Evolutionary conservation across 1,139 yeast species (phyloP).

Genomic region (Protomyces macrosporus): DNA sequence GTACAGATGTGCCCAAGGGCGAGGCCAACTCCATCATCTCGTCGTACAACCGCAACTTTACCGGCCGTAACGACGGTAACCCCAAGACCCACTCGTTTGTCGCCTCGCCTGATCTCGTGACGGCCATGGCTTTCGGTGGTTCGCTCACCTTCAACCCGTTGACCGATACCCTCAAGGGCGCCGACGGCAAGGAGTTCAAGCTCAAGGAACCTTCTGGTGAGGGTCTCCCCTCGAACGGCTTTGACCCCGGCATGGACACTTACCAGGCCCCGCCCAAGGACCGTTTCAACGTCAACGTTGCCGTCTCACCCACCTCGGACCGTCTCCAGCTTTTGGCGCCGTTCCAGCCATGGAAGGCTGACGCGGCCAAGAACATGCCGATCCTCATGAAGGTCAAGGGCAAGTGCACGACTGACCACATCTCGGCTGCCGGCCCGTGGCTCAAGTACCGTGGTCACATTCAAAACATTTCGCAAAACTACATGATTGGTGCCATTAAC

Average conservation of each 20-base stretch:
- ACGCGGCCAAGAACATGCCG: slow-evolving; percentile 84
- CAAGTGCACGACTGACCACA: slow-evolving; percentile 98
- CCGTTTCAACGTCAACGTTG: slow-evolving; percentile 67
- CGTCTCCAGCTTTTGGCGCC: slow-evolving; percentile 88
- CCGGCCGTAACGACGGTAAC: slow-evolving; percentile 98
- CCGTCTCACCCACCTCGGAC: slow-evolving; percentile 78
- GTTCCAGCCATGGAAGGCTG: slow-evolving; percentile 92
- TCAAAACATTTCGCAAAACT: slow-evolving; percentile 97
- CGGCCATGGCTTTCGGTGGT: slow-evolving; percentile 95
- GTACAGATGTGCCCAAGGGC: slow-evolving; percentile 95
- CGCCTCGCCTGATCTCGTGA: slow-evolving; percentile 95
- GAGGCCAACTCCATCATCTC: slow-evolving; percentile 97
- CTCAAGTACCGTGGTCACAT: slow-evolving; percentile 99
- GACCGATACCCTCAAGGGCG: slow-evolving; percentile 88
- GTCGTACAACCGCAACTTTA: slow-evolving; percentile 98
- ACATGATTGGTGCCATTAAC: slow-evolving; percentile 99
- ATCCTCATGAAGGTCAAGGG: slow-evolving; percentile 94
- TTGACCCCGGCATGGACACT: slow-evolving; percentile 91
- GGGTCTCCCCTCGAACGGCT: slow-evolving; percentile 89
- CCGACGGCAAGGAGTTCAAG: slow-evolving; percentile 93
- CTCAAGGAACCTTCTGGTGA: slow-evolving; percentile 84
- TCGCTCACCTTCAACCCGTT: slow-evolving; percentile 97
- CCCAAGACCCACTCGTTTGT: slow-evolving; percentile 97
- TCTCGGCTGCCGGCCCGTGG: slow-evolving; percentile 99
- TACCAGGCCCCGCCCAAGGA: slow-evolving; percentile 97